Evolutionary conservation across 176 grass and related monocot genomes (phyloP).

Genomic region (Aegilops umbellulata): DNA sequence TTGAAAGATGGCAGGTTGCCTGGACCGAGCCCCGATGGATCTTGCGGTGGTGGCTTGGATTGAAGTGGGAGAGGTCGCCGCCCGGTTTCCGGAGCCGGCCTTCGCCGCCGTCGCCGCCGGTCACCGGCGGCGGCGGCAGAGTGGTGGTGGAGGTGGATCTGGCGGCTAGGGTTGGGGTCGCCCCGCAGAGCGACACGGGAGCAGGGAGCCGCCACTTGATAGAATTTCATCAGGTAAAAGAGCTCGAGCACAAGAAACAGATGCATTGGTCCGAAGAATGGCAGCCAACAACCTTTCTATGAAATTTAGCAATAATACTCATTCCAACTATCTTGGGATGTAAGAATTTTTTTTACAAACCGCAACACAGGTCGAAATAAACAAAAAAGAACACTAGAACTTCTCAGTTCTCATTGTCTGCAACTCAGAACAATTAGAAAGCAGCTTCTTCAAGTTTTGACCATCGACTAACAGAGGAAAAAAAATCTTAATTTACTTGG

Average conservation of each 20-base stretch:
- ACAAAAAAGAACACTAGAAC: not conserved
- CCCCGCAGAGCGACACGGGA: no score
- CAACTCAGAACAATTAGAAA: not conserved
- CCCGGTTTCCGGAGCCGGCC: no score
- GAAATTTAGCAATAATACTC: constrained; percentile 13
- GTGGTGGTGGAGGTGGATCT: no score
- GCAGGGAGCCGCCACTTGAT: not conserved
- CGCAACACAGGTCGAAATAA: not conserved
- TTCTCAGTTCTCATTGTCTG: not conserved
- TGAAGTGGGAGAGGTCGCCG: no score
- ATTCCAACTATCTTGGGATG: constrained; percentile 5
- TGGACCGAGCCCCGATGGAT: no score
- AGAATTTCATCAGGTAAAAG: constrained; percentile 66
- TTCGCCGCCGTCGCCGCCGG: no score
- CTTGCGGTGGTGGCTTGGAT: no score
- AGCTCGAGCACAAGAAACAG: constrained; percentile 70
- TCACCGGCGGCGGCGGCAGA: no score
- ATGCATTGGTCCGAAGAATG: constrained; percentile 49
- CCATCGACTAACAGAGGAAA: not conserved
- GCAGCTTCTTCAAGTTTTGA: not conserved
- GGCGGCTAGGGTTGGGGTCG: no score
- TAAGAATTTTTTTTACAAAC: not conserved
- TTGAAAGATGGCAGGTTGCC: no score
- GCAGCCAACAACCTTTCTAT: constrained; percentile 55
- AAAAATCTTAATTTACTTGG: not conserved